Percentiles rank a stretch among this genome's conserved stretches.
phyloP scores from a whole-genome alignment of 345 rosid species.

The Arabidopsis suecica region DNA sequence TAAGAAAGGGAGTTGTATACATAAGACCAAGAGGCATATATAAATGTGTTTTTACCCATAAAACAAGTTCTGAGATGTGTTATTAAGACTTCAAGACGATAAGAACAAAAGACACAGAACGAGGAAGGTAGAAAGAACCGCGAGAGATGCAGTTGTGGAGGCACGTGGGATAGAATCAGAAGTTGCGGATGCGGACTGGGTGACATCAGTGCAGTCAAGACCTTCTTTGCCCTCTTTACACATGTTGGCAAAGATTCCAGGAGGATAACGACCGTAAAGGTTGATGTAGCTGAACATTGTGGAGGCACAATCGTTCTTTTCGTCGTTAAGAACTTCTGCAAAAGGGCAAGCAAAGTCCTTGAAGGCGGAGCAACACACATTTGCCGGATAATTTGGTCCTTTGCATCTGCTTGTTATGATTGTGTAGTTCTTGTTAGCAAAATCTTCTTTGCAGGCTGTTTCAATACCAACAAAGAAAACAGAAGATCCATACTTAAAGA shows the following conservation, averaged over 20 bases:
- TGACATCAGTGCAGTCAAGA: constrained; percentile 52
- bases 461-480: not conserved
- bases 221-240: constrained; percentile 66
- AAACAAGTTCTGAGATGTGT: constrained; percentile 9
- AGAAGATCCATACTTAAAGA: not conserved
- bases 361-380: constrained; percentile 58
- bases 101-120: constrained; percentile 37
- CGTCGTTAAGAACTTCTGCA: constrained; percentile 52
- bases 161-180: constrained; percentile 36
- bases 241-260: constrained; percentile 69
- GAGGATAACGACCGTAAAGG: constrained; percentile 73
- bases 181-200: constrained; percentile 7
- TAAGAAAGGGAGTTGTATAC: not conserved
- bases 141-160: constrained; percentile 14
- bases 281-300: constrained; percentile 87
- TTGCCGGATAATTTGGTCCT: constrained; percentile 64
- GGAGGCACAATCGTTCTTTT: constrained; percentile 55
- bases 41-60: constrained; percentile 9
- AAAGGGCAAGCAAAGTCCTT: constrained; percentile 68
- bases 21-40: constrained; percentile 25
- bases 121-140: constrained; percentile 38
- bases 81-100: not conserved
- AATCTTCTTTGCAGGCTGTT: constrained; percentile 61
- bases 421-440: constrained; percentile 66
- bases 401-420: constrained; percentile 68